Conservation (phyloP, 768 basidiomycete genomes). For the Psilocybe azurescens region DNA sequence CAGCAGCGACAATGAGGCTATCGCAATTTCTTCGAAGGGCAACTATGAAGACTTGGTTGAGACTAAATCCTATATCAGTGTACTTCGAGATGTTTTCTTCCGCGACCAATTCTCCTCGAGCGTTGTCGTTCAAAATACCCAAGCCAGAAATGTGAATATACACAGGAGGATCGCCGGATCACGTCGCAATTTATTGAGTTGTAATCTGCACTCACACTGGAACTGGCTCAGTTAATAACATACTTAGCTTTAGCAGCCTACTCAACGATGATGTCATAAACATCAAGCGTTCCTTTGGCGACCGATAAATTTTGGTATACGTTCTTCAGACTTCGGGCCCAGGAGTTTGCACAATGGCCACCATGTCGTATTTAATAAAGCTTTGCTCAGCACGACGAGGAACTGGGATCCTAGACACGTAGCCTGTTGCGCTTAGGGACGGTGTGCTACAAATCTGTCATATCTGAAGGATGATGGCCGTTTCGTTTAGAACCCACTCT, state of each 20-base stretch:
- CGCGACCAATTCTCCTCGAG: conserved; percentile 41
- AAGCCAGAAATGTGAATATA: conserved; percentile 50
- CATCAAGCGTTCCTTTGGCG: conserved; percentile 44
- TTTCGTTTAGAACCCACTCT: neutral
- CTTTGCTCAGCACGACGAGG: conserved; percentile 34
- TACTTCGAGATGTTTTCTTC: conserved; percentile 34
- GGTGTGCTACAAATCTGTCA: neutral
- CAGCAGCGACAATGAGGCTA: conserved; percentile 42
- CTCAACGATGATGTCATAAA: conserved; percentile 37
- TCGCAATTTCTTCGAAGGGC: conserved; percentile 29
- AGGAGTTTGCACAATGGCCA: conserved; percentile 40
- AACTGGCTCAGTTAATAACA: conserved; percentile 46
- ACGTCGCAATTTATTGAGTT: conserved; percentile 25
- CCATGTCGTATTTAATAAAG: conserved; percentile 32
- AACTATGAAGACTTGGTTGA: conserved; percentile 28
- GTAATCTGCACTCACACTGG: conserved; percentile 41
- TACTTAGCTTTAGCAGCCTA: conserved; percentile 40
- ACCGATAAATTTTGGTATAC: conserved; percentile 38
- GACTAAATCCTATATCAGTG: conserved; percentile 40
- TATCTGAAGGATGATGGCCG: neutral
- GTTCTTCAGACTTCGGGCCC: conserved; percentile 35
- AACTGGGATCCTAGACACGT: conserved; percentile 46
- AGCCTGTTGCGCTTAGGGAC: conserved; percentile 50
- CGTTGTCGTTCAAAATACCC: conserved; percentile 45
- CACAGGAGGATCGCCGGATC: conserved; percentile 43